A percentile compares a stretch with the other conserved stretches of the same genome.
These are phyloP conservation scores for Trichosporon sp. DNA, from an alignment of 1,284 basidiomycete species.

Conservation along the genomic window DNA sequence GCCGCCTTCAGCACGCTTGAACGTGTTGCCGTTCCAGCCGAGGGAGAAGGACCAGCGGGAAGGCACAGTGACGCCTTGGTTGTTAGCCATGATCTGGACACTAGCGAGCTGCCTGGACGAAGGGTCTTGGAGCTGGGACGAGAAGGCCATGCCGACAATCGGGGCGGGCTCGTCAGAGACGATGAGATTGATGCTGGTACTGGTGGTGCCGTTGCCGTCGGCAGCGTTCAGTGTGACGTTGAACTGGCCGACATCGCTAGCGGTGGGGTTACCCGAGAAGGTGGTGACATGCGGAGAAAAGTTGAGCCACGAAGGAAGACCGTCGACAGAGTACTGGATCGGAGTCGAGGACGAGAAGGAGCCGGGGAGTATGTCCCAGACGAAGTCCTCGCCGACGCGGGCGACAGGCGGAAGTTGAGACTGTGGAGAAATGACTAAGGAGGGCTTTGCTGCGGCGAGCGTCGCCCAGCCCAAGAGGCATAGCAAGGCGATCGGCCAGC, in stretches of 20 bases:
- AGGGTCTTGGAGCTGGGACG: slow-evolving; percentile 44
- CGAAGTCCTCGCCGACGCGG: slow-evolving; percentile 41
- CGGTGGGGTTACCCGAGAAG: slow-evolving; percentile 40
- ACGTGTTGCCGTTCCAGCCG: slow-evolving; percentile 52
- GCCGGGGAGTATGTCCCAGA: slow-evolving; percentile 45
- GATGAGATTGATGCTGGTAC: slow-evolving; percentile 44
- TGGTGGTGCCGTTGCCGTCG: slow-evolving; percentile 31
- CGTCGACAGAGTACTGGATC: slow-evolving; percentile 46
- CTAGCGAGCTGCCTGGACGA: slow-evolving; percentile 39
- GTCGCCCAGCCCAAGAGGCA: slow-evolving; percentile 7
- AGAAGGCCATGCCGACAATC: slow-evolving; percentile 41
- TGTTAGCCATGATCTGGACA: slow-evolving; percentile 39
- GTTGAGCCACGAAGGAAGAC: slow-evolving; percentile 53
- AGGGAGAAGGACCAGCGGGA: slow-evolving; percentile 56
- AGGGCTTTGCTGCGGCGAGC: slow-evolving; percentile 36
- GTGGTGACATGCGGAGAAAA: slow-evolving; percentile 34
- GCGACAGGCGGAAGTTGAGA: slow-evolving; percentile 51
- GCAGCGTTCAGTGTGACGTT: slow-evolving; percentile 37
- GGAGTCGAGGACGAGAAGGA: slow-evolving; percentile 44
- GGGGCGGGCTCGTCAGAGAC: slow-evolving; percentile 46
- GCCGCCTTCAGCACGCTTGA: slow-evolving; percentile 29
- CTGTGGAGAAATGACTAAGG: slow-evolving; percentile 23
- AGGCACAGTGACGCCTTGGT: slow-evolving; percentile 46
- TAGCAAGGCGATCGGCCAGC: slow-evolving; percentile 13
- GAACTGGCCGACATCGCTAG: slow-evolving; percentile 34